Conservation (phyloP, 2,329 filamentous ascomycete genomes). For the Aspergillus sergii region DNA sequence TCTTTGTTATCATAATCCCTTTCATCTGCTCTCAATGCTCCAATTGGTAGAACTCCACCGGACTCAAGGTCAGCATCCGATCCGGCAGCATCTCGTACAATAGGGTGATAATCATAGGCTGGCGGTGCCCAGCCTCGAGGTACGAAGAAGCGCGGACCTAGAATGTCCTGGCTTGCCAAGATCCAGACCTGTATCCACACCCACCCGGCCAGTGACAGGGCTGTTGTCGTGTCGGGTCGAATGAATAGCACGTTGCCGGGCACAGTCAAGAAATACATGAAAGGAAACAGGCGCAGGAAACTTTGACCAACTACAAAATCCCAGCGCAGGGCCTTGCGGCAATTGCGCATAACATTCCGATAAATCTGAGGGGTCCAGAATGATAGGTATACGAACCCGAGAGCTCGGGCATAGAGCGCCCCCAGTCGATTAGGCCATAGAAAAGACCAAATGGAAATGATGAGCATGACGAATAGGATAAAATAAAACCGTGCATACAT, state of each 20-base stretch:
- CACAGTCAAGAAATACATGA: conserved; percentile 82
- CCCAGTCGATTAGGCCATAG: conserved; percentile 58
- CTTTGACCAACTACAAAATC: conserved; percentile 87
- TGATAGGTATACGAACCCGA: conserved; percentile 78
- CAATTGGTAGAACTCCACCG: conserved; percentile 75
- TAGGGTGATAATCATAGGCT: conserved; percentile 89
- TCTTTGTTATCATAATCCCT: conserved; percentile 42
- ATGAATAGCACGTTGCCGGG: conserved; percentile 80
- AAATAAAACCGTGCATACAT: conserved; percentile 67
- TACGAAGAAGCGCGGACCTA: conserved; percentile 87
- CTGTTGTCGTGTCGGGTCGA: conserved; percentile 66
- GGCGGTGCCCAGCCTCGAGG: conserved; percentile 67
- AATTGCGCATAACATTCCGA: conserved; percentile 88
- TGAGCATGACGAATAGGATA: conserved; percentile 58
- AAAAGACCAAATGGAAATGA: conserved; percentile 62
- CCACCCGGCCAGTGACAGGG: conserved; percentile 71
- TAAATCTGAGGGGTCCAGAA: conserved; percentile 92
- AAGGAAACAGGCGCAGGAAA: conserved; percentile 72
- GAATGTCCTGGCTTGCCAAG: conserved; percentile 77
- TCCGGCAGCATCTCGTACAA: conserved; percentile 61
- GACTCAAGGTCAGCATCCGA: conserved; percentile 76
- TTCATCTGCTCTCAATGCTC: conserved; percentile 59
- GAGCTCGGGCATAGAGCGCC: conserved; percentile 59
- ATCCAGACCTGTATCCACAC: conserved; percentile 82
- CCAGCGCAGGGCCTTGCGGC: conserved; percentile 87